Evolutionary conservation across 1,284 basidiomycete genomes (phyloP).

Genomic region (Cutaneotrichosporon sp.): DNA sequence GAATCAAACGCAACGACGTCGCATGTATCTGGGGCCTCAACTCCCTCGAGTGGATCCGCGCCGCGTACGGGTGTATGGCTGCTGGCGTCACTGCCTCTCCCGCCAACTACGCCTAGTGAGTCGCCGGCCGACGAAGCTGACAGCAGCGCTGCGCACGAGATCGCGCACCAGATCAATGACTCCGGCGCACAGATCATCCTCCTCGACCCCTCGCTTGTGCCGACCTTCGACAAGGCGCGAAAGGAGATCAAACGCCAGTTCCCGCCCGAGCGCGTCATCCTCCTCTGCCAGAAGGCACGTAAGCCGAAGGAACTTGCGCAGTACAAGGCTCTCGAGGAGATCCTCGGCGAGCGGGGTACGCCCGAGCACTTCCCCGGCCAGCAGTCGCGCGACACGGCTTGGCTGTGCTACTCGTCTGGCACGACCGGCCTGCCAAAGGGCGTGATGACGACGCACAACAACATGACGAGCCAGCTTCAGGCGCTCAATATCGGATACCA

Average conservation of each 20-base stretch:
- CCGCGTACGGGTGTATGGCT: conserved; percentile 55
- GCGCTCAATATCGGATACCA: conserved; percentile 3
- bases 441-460: conserved; percentile 60
- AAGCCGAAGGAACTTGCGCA: conserved; percentile 6
- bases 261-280: conserved; percentile 7
- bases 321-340: conserved; percentile 11
- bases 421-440: conserved; percentile 52
- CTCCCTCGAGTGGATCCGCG: conserved; percentile 60
- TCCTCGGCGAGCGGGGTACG: conserved; percentile 3
- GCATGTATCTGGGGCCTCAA: conserved; percentile 52
- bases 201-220: conserved; percentile 55
- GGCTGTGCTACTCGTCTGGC: conserved; percentile 62
- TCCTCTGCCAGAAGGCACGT: conserved; percentile 5
- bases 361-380: conserved; percentile 11
- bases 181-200: conserved; percentile 57
- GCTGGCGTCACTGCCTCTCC: conserved; percentile 34
- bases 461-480: conserved; percentile 51
- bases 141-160: conserved; percentile 38
- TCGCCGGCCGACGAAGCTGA: conserved; percentile 5
- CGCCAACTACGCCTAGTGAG: conserved; percentile 43
- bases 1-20: conserved; percentile 32
- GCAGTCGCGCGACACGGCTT: conserved; percentile 9
- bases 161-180: conserved; percentile 51
- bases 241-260: conserved; percentile 5
- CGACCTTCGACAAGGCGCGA: conserved; percentile 27